Evolutionary conservation across 176 grass and related monocot genomes (phyloP), one percentile per base, ranked within the genome.

Genomic region (Lolium rigidum): DNA sequence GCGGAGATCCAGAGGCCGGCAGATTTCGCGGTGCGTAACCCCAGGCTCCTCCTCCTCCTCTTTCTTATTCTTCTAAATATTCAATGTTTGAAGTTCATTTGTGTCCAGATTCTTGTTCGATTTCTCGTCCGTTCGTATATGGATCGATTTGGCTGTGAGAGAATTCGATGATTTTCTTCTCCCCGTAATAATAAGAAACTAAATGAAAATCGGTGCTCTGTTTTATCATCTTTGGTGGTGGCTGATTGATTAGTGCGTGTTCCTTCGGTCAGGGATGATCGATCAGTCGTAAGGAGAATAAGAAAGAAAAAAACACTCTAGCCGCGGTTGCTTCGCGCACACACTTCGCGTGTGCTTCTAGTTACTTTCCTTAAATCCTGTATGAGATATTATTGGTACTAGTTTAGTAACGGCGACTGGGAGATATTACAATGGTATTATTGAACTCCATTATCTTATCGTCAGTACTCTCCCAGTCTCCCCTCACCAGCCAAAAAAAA

Each of bases 1-100:
- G 77, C 87, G 39, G 89, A 92, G 83, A 70, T 70, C 47, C 88
- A 94, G 37, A 88, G 64, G 83, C 43, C 69, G 48, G 85, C 90
- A 0, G 89, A 90, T 80, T 86, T 78, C 56, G 37, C 65, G 84
- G 91, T 90, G 64, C 39, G 91, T 68, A 43, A 76, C 4, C 52
- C 68, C 69, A 20, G 20, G 61, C 12, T 15, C 68, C 9, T 46
- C 59, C 48, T 8, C 21, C 66, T 71, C 39, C 14, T 28, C 21
- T 39, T 44, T 70, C 7, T 10, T 21, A 1, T 75, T 52, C 4
- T 13, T 28, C 12, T 17, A 3, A 1, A 43, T 35, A 35, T 35
- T 35, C 31, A 35, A 35, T 35, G 31, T 35, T 35, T 35, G 31
- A 35, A 35, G 31, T 35, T 35, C 31, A 35, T 35, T 3, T 35